These are phyloP conservation scores for Fusarium domesticum DNA, from an alignment of 2,329 filamentous ascomycete genomes.

Conservation along the genomic window DNA sequence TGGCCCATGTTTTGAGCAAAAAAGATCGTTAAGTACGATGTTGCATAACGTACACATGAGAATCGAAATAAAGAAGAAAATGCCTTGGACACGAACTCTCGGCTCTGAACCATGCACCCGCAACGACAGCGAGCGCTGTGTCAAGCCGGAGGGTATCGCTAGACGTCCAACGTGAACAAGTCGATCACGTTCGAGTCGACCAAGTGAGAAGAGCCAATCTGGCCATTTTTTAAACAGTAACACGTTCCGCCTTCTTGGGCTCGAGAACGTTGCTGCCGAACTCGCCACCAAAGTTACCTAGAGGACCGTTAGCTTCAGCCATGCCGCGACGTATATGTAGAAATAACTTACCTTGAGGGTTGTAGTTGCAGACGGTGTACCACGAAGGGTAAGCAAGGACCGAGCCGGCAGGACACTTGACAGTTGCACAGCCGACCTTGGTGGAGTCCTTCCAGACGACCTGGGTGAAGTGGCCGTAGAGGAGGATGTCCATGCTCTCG, in stretches of 20 bases:
- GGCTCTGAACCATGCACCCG: constrained; percentile 13
- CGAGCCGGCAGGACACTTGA: constrained; percentile 58
- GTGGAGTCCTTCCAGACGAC: constrained; percentile 41
- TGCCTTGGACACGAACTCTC: constrained; percentile 17
- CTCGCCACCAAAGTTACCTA: constrained; percentile 52
- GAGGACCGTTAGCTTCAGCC: background rate
- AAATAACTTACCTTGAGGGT: constrained; percentile 60
- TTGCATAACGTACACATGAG: constrained; percentile 37
- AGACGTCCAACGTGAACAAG: constrained; percentile 7
- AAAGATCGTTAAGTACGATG: constrained; percentile 35
- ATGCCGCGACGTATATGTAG: background rate
- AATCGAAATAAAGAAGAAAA: constrained; percentile 31
- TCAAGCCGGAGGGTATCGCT: constrained; percentile 14
- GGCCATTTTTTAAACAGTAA: constrained; percentile 27
- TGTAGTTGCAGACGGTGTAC: constrained; percentile 90
- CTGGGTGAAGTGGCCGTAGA: constrained; percentile 57
- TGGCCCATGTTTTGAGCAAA: constrained; percentile 25
- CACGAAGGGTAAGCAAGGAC: constrained; percentile 53
- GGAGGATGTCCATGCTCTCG: constrained; percentile 58
- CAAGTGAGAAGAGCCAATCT: constrained; percentile 4
- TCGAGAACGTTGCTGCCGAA: constrained; percentile 50
- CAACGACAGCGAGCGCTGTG: constrained; percentile 12
- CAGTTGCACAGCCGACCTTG: constrained; percentile 59
- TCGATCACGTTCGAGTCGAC: constrained; percentile 9
- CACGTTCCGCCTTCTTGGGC: constrained; percentile 31